A percentile compares a stretch with the other conserved stretches of the same genome.
These are phyloP conservation scores for Colletotrichum gloeosporioides DNA, from an alignment of 2,329 filamentous ascomycete genomes.

Conservation along the genomic window DNA sequence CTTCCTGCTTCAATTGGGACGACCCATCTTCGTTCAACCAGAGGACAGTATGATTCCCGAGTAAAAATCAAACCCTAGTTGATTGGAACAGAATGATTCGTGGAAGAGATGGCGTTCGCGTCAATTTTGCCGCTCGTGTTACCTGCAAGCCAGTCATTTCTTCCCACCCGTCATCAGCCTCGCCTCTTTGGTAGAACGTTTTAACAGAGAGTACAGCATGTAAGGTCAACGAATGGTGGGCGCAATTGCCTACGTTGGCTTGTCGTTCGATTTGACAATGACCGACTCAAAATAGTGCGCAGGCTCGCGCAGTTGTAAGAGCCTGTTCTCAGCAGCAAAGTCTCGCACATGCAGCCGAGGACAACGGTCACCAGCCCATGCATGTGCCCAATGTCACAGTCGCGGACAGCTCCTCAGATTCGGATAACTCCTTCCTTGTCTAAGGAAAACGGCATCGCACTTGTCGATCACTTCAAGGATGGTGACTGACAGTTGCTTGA, in stretches of 20 bases:
- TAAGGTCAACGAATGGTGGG: not conserved
- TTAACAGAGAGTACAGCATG: not conserved
- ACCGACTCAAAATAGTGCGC: not conserved
- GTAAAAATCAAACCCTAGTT: not conserved
- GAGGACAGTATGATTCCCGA: not conserved
- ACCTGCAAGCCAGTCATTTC: not conserved
- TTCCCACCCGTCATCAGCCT: not conserved
- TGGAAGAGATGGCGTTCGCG: not conserved
- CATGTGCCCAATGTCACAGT: not conserved
- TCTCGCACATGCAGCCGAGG: slow-evolving; percentile 5
- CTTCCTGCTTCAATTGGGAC: not conserved
- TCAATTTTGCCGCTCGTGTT: not conserved
- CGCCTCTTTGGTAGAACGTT: not conserved
- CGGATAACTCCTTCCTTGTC: not conserved
- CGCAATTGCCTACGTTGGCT: not conserved
- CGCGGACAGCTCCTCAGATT: not conserved
- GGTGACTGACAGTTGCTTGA: not conserved
- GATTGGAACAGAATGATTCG: not conserved
- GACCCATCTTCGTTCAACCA: not conserved
- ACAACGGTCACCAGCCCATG: not conserved
- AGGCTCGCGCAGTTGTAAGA: not conserved
- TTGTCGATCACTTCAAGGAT: not conserved
- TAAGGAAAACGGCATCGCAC: not conserved
- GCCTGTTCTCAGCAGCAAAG: not conserved
- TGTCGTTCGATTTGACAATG: not conserved